These are phyloP conservation scores for Panicum hallii DNA, from an alignment of 202 grass and related monocot genomes.

Conservation along the genomic window DNA sequence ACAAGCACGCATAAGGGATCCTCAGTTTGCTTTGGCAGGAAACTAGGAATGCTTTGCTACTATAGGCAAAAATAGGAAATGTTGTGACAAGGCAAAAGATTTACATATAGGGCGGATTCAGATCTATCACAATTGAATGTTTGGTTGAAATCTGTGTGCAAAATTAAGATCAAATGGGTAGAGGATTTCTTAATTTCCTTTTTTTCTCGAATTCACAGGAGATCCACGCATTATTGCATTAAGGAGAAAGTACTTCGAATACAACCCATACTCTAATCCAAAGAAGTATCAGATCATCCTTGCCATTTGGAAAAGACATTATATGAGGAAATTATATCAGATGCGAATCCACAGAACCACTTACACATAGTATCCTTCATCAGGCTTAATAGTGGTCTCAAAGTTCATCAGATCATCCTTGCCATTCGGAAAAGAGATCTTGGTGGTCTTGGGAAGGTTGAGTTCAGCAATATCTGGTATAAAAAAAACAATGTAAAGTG, in stretches of 20 bases:
- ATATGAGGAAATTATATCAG: not conserved
- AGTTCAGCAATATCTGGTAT: slow-evolving; percentile 66
- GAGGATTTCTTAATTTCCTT: not conserved
- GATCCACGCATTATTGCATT: not conserved
- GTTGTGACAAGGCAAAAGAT: not conserved
- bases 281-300: not conserved
- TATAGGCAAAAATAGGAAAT: not conserved
- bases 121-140: not conserved
- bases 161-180: not conserved
- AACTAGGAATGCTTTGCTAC: not conserved
- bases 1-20: not conserved
- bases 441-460: slow-evolving; percentile 70
- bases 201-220: not conserved
- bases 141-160: not conserved
- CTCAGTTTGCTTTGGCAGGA: not conserved
- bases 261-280: not conserved
- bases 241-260: not conserved
- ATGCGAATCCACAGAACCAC: not conserved
- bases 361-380: slow-evolving; percentile 79
- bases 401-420: slow-evolving; percentile 86
- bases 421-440: slow-evolving; percentile 67
- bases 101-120: not conserved
- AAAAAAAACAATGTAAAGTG: slow-evolving; percentile 28
- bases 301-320: not conserved
- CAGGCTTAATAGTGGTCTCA: slow-evolving; percentile 60